Evolutionary conservation across 305 asterid species (phyloP).

Genomic region (Stenogyne calaminthoides): DNA sequence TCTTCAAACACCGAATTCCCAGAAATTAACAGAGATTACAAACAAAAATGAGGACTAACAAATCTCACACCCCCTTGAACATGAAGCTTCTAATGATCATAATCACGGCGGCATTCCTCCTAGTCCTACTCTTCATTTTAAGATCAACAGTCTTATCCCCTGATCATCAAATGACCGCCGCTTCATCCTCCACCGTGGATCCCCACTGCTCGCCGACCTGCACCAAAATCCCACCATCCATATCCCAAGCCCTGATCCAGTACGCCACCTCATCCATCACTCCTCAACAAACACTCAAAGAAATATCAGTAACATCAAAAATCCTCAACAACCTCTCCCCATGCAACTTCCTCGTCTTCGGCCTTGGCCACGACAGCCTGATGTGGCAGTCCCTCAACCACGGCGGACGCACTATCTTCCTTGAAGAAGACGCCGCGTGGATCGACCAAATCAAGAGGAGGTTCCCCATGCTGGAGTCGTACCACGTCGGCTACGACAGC

Average conservation of each 20-base stretch:
- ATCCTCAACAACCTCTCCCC: slow-evolving; percentile 62
- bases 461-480: slow-evolving; percentile 72
- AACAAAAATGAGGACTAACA: slow-evolving; percentile 53
- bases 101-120: slow-evolving; percentile 35
- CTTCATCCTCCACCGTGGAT: not conserved
- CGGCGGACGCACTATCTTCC: slow-evolving; percentile 75
- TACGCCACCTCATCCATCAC: slow-evolving; percentile 77
- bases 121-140: slow-evolving; percentile 52
- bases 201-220: slow-evolving; percentile 41
- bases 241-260: slow-evolving; percentile 63
- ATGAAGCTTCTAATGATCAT: slow-evolving; percentile 52
- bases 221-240: slow-evolving; percentile 62
- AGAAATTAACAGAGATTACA: not conserved
- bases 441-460: slow-evolving; percentile 59
- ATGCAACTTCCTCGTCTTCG: slow-evolving; percentile 77
- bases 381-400: slow-evolving; percentile 89
- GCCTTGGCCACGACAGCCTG: slow-evolving; percentile 84
- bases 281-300: slow-evolving; percentile 78
- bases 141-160: slow-evolving; percentile 48
- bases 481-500: slow-evolving; percentile 62
- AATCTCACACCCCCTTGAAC: slow-evolving; percentile 52
- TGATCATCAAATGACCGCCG: not conserved
- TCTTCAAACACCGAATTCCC: not conserved
- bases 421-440: slow-evolving; percentile 83
- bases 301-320: slow-evolving; percentile 59